Percentiles rank a stretch among this genome's conserved stretches.
Evolutionary conservation across 345 rosid genomes (phyloP).

Genomic region (Syzygium aromaticum): DNA sequence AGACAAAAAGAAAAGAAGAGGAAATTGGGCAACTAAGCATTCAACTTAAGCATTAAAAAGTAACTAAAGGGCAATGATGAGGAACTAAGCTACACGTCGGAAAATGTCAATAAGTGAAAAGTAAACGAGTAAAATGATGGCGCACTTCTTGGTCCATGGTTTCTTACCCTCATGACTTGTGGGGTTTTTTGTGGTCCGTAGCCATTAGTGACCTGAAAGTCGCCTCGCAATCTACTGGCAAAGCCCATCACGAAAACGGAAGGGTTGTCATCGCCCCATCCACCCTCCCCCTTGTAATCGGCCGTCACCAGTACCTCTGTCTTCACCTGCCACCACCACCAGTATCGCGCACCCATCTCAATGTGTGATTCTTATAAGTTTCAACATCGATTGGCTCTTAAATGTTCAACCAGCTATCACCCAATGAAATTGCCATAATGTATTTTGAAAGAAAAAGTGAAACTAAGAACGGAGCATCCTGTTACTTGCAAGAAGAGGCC

Average conservation of each 20-base stretch:
- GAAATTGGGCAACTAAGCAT: background rate
- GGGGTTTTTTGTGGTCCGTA: conserved; percentile 39
- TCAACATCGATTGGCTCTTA: background rate
- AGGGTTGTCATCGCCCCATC: conserved; percentile 45
- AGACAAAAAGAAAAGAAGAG: background rate
- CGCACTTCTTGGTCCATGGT: background rate
- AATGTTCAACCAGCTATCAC: background rate
- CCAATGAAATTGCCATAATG: background rate
- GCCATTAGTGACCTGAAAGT: conserved; percentile 58
- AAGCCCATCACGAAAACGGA: conserved; percentile 32
- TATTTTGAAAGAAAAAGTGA: background rate
- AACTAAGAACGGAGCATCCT: background rate
- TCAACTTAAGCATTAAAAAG: background rate
- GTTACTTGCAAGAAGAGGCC: conserved; percentile 43
- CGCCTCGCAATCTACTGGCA: conserved; percentile 25
- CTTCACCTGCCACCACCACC: conserved; percentile 16
- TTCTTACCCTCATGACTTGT: conserved; percentile 35
- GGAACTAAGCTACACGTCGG: background rate
- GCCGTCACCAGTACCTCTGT: conserved; percentile 45
- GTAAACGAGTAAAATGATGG: background rate
- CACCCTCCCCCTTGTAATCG: conserved; percentile 18
- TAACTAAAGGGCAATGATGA: background rate
- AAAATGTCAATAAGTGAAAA: background rate
- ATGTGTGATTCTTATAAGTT: background rate
- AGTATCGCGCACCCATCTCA: background rate